These are phyloP conservation scores for Puccinia polysora DNA, from an alignment of 1,284 basidiomycete genomes.

Conservation along the genomic window DNA sequence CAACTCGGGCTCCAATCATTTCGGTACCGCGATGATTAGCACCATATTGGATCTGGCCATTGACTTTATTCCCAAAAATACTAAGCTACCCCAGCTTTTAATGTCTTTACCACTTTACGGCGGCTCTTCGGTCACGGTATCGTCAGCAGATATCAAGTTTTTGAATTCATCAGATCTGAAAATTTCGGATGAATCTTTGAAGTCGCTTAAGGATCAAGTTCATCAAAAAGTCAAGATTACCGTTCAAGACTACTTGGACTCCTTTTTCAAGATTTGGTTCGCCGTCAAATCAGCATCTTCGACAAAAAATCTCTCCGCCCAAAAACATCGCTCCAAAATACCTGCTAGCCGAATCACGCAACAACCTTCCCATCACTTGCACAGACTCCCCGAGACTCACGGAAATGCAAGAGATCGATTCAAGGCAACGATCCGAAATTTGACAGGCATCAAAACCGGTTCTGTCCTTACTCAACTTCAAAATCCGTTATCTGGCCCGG, in stretches of 20 bases:
- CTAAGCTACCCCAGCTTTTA: conserved; percentile 7
- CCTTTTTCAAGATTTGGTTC: conserved; percentile 34
- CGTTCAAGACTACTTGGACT: conserved; percentile 22
- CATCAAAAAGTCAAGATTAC: neutral
- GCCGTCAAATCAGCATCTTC: neutral
- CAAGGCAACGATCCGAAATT: conserved; percentile 33
- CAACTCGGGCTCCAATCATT: neutral
- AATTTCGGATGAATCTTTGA: conserved; percentile 18
- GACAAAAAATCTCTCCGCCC: neutral
- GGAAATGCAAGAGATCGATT: conserved; percentile 42
- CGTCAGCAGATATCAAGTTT: conserved; percentile 22
- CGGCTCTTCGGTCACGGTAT: conserved; percentile 6
- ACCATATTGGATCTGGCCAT: conserved; percentile 15
- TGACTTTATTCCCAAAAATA: conserved; percentile 18
- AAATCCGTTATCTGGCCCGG: conserved; percentile 39
- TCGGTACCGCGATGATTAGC: neutral
- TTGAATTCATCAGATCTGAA: neutral
- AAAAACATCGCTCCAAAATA: neutral
- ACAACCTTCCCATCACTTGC: neutral
- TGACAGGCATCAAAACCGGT: conserved; percentile 37
- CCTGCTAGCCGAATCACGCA: neutral
- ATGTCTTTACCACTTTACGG: conserved; percentile 21
- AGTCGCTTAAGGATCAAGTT: neutral
- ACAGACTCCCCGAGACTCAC: conserved; percentile 23
- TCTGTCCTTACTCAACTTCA: conserved; percentile 37